A percentile compares a stretch with the other conserved stretches of the same genome.
phyloP scores from a whole-genome alignment of 768 basidiomycete species.

The Candolleomyces efflorescens region DNA sequence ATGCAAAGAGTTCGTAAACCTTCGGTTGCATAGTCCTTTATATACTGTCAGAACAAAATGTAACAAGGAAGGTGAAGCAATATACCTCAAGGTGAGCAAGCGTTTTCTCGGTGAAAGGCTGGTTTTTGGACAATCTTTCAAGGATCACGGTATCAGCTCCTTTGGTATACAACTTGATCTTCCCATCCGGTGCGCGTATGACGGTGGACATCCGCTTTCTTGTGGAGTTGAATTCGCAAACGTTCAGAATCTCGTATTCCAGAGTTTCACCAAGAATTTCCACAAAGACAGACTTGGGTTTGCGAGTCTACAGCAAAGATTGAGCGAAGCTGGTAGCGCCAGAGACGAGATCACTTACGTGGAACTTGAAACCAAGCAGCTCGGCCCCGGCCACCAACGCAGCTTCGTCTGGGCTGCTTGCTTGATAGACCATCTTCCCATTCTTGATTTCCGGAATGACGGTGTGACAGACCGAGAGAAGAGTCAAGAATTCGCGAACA shows the following conservation, averaged over 20 bases:
- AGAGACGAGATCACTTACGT: slow-evolving; percentile 51
- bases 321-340: not conserved
- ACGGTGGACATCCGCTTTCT: slow-evolving; percentile 98
- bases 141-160: slow-evolving; percentile 98
- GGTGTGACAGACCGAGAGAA: slow-evolving; percentile 95
- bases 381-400: slow-evolving; percentile 95
- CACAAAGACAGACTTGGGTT: slow-evolving; percentile 93
- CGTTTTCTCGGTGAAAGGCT: slow-evolving; percentile 83
- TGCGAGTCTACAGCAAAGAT: slow-evolving; percentile 63
- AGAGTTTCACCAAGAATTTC: slow-evolving; percentile 65
- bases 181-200: slow-evolving; percentile 81
- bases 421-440: slow-evolving; percentile 91
- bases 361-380: slow-evolving; percentile 87
- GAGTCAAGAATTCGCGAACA: slow-evolving; percentile 67
- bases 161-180: slow-evolving; percentile 93
- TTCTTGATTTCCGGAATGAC: slow-evolving; percentile 92
- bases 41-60: not conserved
- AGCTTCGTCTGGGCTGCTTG: slow-evolving; percentile 96
- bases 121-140: slow-evolving; percentile 84
- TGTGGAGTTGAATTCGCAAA: slow-evolving; percentile 98
- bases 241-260: slow-evolving; percentile 91
- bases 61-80: slow-evolving; percentile 5
- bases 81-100: slow-evolving; percentile 84
- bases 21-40: slow-evolving; percentile 92
- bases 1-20: slow-evolving; percentile 96